These are phyloP conservation scores for Eremothecium coryli DNA, from an alignment of 1,139 yeast genomes.

Conservation along the genomic window DNA sequence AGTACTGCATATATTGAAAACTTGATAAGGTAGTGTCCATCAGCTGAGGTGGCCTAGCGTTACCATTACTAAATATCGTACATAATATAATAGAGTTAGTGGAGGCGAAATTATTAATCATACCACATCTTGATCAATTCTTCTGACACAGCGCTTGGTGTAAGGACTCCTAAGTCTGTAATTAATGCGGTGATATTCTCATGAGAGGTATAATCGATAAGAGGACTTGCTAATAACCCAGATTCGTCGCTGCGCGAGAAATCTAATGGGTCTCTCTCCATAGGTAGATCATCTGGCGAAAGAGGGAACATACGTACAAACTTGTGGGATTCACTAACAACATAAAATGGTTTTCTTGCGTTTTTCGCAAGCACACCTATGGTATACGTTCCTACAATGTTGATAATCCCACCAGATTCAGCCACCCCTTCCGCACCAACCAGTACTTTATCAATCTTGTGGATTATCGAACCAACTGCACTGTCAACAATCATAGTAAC, in stretches of 20 bases:
- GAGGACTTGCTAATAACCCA: slow-evolving; percentile 38
- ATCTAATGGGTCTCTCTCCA: slow-evolving; percentile 38
- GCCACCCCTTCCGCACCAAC: slow-evolving; percentile 99
- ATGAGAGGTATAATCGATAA: slow-evolving; percentile 89
- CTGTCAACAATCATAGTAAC: slow-evolving; percentile 84
- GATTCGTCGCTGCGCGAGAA: slow-evolving; percentile 35
- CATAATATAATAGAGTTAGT: slow-evolving; percentile 2
- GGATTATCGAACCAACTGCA: slow-evolving; percentile 88
- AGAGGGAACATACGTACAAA: slow-evolving; percentile 93
- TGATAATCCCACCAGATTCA: slow-evolving; percentile 96
- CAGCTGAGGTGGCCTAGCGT: slow-evolving; percentile 1
- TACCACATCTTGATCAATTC: slow-evolving; percentile 98
- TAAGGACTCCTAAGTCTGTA: slow-evolving; percentile 91
- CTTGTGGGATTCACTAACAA: slow-evolving; percentile 90
- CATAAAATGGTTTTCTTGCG: slow-evolving; percentile 88
- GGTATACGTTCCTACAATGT: slow-evolving; percentile 92
- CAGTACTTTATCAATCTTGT: slow-evolving; percentile 82
- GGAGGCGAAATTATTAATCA: slow-evolving; percentile 40
- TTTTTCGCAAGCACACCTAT: slow-evolving; percentile 88
- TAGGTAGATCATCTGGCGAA: slow-evolving; percentile 85
- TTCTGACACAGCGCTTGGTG: slow-evolving; percentile 96
- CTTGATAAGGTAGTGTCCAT: slow-evolving; percentile 13
- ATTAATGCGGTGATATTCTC: slow-evolving; percentile 91
- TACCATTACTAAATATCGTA: neutral
- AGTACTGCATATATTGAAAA: slow-evolving; percentile 20